Evolutionary conservation across 768 basidiomycete species (phyloP), one percentile per base, ranked within the genome.

Genomic region (Collybia sordida): DNA sequence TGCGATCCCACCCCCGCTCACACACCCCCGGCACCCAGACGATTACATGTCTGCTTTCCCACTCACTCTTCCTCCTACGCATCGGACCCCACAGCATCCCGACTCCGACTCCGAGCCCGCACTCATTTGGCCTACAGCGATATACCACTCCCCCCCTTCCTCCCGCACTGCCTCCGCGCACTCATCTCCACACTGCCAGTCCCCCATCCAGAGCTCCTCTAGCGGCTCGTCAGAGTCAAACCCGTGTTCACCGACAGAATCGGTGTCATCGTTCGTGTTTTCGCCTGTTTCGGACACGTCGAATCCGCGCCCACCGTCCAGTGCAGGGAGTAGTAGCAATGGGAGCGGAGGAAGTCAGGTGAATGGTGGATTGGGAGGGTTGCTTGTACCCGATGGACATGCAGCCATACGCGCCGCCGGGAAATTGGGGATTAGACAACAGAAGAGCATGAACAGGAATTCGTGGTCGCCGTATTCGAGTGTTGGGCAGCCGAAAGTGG

Each of bases 21-120:
- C 82, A 77, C 86, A 62, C 75, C 82, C 45, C 68, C 87, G 52
- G 71, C 84, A 43, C 67, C 87, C 64, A n/a, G 66, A 68, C 45
- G 67, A 71, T 54, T 72, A 63, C 43, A 61, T 60, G 53, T 63
- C 61, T 28, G 72, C 68, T 4, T 74, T 74, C 46, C 69, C 68
- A 5, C 59, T 72, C 4, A 68, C 70, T 0, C 59, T 70, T 15
- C 70, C 70, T 0, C 56, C 57, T 5, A 59, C 52, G 17, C 56
- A 56, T 36, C 60, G 55, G 24, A 45, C 44, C 24, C 38, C 57
- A 15, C 54, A 51, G 27, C n/a, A n/a, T n/a, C 18, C 31, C n/a
- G 59, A 53, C n/a, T n/a, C n/a, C n/a, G 47, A 34, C n/a, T 27
- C 31, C 3, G 60, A 59, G 9, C 45, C 45, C 31, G 25, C 47